These are phyloP conservation scores for Penicillium sp. DNA, from an alignment of 2,329 filamentous ascomycete species.

Conservation along the genomic window DNA sequence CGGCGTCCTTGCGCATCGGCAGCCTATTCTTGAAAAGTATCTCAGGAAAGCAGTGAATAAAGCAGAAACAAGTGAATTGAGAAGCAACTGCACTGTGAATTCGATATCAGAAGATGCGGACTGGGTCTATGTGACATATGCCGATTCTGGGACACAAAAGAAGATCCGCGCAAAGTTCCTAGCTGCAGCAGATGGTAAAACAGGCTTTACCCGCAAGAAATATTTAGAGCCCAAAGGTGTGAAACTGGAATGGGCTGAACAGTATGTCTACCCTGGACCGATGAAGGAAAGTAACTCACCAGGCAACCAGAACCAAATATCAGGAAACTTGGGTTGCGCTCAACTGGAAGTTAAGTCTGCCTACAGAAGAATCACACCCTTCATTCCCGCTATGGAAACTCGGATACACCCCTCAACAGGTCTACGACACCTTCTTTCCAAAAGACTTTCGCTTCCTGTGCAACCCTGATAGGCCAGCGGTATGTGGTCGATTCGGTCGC, in stretches of 20 bases:
- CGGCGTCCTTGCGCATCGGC: constrained; percentile 31
- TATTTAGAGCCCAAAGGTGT: constrained; percentile 48
- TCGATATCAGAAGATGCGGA: constrained; percentile 10
- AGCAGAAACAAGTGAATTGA: constrained; percentile 1
- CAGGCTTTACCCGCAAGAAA: constrained; percentile 46
- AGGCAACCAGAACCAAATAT: constrained; percentile 13
- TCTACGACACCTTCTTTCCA: constrained; percentile 53
- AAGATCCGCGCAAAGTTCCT: constrained; percentile 28
- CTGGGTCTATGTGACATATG: constrained; percentile 7
- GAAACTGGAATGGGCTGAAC: constrained; percentile 31
- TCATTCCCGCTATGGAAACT: constrained; percentile 50
- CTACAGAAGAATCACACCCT: constrained; percentile 49
- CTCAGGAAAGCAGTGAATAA: constrained; percentile 1
- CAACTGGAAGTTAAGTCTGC: constrained; percentile 47
- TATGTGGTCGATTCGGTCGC: constrained; percentile 48
- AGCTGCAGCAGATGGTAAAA: constrained; percentile 51
- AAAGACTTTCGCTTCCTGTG: constrained; percentile 47
- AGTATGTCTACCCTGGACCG: constrained; percentile 5
- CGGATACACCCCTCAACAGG: constrained; percentile 47
- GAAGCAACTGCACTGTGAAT: constrained; percentile 7
- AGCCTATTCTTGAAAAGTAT: constrained; percentile 28
- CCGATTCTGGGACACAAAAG: not conserved
- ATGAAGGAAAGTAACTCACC: not conserved
- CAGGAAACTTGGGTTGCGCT: constrained; percentile 49
- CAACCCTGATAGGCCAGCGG: constrained; percentile 44